These are phyloP conservation scores for Macrocybe gigantea DNA, from an alignment of 768 basidiomycete species.

Conservation along the genomic window DNA sequence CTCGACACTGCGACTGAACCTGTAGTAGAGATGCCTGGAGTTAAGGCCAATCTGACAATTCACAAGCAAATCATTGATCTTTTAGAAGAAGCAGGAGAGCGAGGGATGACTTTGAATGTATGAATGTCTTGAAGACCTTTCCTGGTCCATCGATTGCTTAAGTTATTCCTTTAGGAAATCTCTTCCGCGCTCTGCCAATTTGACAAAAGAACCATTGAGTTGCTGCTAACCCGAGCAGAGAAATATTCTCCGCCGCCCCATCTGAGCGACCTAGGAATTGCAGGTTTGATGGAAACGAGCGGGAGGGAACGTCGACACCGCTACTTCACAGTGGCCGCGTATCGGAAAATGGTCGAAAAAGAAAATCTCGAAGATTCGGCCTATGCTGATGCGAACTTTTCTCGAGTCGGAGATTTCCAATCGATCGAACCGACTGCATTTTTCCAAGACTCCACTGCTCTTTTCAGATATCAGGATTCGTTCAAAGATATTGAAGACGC, in stretches of 20 bases:
- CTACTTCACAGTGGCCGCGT: constrained; percentile 73
- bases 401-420: constrained; percentile 49
- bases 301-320: constrained; percentile 85
- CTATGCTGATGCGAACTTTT: constrained; percentile 41
- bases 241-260: constrained; percentile 62
- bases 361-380: constrained; percentile 58
- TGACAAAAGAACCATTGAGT: constrained; percentile 78
- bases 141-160: background rate
- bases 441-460: constrained; percentile 38
- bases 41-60: constrained; percentile 60
- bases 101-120: constrained; percentile 72
- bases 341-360: constrained; percentile 51
- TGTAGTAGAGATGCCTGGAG: constrained; percentile 28
- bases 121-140: constrained; percentile 6
- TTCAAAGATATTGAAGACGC: constrained; percentile 32
- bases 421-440: constrained; percentile 42
- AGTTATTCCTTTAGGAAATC: constrained; percentile 45
- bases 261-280: constrained; percentile 64
- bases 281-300: constrained; percentile 71
- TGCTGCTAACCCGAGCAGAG: constrained; percentile 67
- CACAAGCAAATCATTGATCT: constrained; percentile 78
- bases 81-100: constrained; percentile 59
- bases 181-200: constrained; percentile 58
- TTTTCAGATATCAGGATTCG: constrained; percentile 43
- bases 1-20: background rate